A percentile compares a stretch with the other conserved stretches of the same genome.
These are phyloP conservation scores for Plantago major DNA, from an alignment of 257 asterid species.

Conservation along the genomic window DNA sequence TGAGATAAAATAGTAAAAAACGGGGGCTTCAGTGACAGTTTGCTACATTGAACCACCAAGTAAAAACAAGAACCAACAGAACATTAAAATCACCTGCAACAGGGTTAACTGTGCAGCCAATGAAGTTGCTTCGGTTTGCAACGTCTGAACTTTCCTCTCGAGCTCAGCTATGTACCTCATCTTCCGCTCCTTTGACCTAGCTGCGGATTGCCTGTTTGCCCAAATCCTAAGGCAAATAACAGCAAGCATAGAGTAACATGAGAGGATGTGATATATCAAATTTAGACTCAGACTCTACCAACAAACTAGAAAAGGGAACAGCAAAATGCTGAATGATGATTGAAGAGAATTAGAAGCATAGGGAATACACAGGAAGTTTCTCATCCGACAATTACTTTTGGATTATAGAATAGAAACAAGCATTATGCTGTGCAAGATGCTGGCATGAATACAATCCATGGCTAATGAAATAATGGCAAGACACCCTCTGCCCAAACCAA, in stretches of 20 bases:
- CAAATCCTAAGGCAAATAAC: slow-evolving; percentile 58
- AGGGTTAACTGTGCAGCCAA: slow-evolving; percentile 87
- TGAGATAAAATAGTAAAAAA: slow-evolving; percentile 7
- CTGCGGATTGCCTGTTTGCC: slow-evolving; percentile 99
- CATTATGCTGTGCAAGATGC: no score
- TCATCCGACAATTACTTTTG: no score
- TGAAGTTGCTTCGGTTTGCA: slow-evolving; percentile 97
- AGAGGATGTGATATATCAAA: background rate
- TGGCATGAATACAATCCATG: no score
- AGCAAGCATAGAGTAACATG: slow-evolving; percentile 1
- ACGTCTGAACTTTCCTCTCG: slow-evolving; percentile 91
- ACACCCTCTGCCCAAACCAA: no score
- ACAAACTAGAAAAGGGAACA: background rate
- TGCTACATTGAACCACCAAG: slow-evolving; percentile 6
- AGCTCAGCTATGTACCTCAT: slow-evolving; percentile 97
- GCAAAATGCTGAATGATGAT: background rate
- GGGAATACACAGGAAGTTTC: background rate
- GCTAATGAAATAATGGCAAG: no score
- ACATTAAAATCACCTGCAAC: slow-evolving; percentile 56
- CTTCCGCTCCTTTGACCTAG: slow-evolving; percentile 95
- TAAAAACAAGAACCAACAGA: slow-evolving; percentile 7
- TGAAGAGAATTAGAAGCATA: background rate
- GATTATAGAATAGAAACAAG: no score
- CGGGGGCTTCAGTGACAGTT: slow-evolving; percentile 1
- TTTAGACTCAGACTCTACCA: background rate